Base-by-base conservation (phyloP, 176 grass and related monocot genomes). In the Stipa capillata region DNA sequence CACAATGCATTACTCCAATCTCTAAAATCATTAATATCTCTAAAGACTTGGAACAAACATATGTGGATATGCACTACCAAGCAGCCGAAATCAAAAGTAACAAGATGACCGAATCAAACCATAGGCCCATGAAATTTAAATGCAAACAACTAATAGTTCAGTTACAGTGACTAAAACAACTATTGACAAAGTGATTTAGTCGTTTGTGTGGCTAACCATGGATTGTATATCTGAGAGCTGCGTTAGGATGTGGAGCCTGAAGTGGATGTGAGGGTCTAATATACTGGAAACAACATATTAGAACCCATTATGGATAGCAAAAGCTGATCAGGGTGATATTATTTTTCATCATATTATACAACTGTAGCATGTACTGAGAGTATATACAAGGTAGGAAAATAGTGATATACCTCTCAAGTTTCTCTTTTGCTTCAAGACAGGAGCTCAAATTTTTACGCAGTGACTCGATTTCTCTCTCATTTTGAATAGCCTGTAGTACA, bases 401-500 rank as follows among this genome's bases (percentile, higher is more conserved):
- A 79, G 31, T 52, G 70, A 74, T 61, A 78, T 93, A 92, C 96
- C 92, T 94, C 84, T 99, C 92, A 39, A 89, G 83, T 78, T 93
- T 86, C 64, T 94, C 92, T 76, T 95, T 99, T 60, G 68, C 82
- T 82, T 91, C 83, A 60, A 95, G 85, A 56, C 86, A 88, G 65
- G 72, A 82, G 63, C 76, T 87, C 71, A 99, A 39, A 33, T 99
- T 99, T 76, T 91, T 99, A 68, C 90, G 96, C 49, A 99, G 85
- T 48, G 81, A 89, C 53, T 99, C 92, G 5, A 88, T 89, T 82
- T 99, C 96, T 35, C 82, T 88, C 78, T 99, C 76, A 61, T 95
- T 99, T 89, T 95, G 96, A 91, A 99, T 99, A 75, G 88, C 90
- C 96, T 95, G 80, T 16, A 55, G n/a, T 42, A 59, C 24, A 88